These are phyloP conservation scores for Penicillium sp. DNA, from an alignment of 2,329 filamentous ascomycete genomes.

Conservation along the genomic window DNA sequence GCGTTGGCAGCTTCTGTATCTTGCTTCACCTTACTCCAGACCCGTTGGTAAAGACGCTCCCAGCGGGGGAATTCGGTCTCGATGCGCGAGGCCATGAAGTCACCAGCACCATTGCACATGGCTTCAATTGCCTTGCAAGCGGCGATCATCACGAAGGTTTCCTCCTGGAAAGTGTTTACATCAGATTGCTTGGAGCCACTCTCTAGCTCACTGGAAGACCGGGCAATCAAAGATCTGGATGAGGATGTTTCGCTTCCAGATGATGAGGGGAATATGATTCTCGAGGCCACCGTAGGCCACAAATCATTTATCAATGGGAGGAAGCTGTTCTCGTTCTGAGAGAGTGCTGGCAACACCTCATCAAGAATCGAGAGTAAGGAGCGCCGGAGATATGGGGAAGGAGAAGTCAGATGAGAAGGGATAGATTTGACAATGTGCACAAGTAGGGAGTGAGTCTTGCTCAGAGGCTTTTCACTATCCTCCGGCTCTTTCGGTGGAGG, in stretches of 20 bases:
- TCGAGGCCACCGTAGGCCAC: constrained; percentile 70
- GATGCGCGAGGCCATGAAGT: constrained; percentile 76
- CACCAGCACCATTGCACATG: constrained; percentile 70
- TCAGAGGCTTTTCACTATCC: constrained; percentile 59
- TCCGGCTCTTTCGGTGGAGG: constrained; percentile 48
- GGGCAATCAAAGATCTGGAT: constrained; percentile 23
- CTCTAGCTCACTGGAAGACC: constrained; percentile 43
- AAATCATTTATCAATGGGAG: constrained; percentile 85
- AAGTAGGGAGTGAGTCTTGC: constrained; percentile 77
- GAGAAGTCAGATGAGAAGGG: constrained; percentile 85
- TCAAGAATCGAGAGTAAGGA: constrained; percentile 74
- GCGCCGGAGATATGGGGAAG: constrained; percentile 72
- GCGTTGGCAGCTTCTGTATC: constrained; percentile 38
- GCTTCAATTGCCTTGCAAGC: constrained; percentile 67
- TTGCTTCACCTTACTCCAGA: constrained; percentile 37
- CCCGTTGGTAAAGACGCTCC: constrained; percentile 40
- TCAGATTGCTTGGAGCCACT: constrained; percentile 55
- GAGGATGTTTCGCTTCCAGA: constrained; percentile 54
- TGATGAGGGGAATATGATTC: constrained; percentile 44
- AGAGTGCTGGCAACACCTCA: constrained; percentile 69
- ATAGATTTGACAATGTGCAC: constrained; percentile 78
- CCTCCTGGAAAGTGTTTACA: constrained; percentile 34
- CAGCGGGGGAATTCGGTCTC: constrained; percentile 61
- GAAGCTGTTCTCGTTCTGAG: constrained; percentile 75
- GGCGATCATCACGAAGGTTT: constrained; percentile 59